A percentile compares a stretch with the other conserved stretches of the same genome.
phyloP scores from a whole-genome alignment of 148 eudicot species.

The Euryodendron excelsum region DNA sequence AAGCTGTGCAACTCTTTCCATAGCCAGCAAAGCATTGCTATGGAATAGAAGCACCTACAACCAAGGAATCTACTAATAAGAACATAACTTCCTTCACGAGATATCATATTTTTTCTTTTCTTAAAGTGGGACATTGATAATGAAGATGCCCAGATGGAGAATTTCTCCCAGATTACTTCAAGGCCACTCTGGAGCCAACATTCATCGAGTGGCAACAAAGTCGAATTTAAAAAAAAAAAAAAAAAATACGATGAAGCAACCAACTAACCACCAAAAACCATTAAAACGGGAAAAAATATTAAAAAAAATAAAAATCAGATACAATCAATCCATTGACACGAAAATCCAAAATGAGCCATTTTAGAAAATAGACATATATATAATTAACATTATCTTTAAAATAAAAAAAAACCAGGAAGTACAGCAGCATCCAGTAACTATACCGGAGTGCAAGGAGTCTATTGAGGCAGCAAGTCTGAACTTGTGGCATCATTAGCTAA shows the following conservation, averaged over 20 bases:
- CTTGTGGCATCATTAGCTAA: neutral
- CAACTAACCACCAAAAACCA: neutral
- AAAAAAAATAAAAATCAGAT: neutral
- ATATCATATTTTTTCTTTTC: neutral
- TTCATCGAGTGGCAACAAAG: neutral
- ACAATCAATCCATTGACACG: too few relatives aligned
- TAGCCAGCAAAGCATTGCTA: neutral
- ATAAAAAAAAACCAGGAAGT: neutral
- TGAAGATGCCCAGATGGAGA: neutral
- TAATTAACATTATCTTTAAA: neutral
- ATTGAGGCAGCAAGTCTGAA: constrained; percentile 8
- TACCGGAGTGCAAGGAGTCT: constrained; percentile 3
- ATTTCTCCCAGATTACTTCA: neutral
- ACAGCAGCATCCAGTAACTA: constrained; percentile 15
- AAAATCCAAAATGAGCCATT: neutral
- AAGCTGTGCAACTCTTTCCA: neutral
- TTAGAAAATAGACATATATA: neutral
- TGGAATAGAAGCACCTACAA: neutral
- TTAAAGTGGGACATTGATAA: neutral
- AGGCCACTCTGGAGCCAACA: neutral
- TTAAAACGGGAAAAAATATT: neutral
- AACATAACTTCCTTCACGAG: neutral
- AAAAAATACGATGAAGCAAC: neutral
- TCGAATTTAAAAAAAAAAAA: neutral
- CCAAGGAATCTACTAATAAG: neutral